phyloP scores from a whole-genome alignment of 257 asterid genomes.

The Phtheirospermum japonicum region DNA sequence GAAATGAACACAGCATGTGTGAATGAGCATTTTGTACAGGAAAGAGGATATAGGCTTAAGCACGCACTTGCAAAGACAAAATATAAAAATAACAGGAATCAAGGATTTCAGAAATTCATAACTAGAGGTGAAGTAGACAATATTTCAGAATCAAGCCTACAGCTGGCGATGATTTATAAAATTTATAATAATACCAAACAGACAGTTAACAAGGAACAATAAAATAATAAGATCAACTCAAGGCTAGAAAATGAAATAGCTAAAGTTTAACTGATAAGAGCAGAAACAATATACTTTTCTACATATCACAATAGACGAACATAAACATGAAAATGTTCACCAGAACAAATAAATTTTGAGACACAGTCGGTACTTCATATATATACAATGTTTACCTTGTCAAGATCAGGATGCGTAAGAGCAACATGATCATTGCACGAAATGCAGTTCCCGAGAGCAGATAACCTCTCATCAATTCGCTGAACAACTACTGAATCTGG shows the following conservation, averaged over 20 bases:
- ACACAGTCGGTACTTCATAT: not conserved
- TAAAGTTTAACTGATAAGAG: conserved; percentile 5
- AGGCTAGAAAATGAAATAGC: not conserved
- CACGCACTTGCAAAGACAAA: not conserved
- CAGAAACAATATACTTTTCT: not conserved
- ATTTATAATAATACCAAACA: not conserved
- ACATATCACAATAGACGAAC: too few species aligned
- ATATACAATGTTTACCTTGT: conserved; percentile 46
- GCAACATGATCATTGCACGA: conserved; percentile 94
- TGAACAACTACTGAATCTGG: conserved; percentile 90
- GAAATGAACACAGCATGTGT: not conserved
- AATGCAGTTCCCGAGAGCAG: conserved; percentile 91
- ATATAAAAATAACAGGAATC: not conserved
- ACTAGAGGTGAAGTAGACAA: not conserved
- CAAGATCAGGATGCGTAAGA: conserved; percentile 85
- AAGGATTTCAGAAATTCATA: not conserved
- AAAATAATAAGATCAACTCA: not conserved
- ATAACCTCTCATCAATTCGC: conserved; percentile 82
- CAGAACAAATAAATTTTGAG: not conserved
- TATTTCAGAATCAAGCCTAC: too few species aligned
- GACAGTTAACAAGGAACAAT: not conserved
- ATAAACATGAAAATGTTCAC: not conserved
- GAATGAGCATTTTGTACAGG: not conserved
- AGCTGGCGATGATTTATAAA: too few species aligned
- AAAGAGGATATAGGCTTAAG: too few species aligned